A percentile compares a stretch with the other conserved stretches of the same genome.
These are phyloP conservation scores for Hypoxylon trugodes DNA, from an alignment of 495 filamentous ascomycete genomes.

Conservation along the genomic window DNA sequence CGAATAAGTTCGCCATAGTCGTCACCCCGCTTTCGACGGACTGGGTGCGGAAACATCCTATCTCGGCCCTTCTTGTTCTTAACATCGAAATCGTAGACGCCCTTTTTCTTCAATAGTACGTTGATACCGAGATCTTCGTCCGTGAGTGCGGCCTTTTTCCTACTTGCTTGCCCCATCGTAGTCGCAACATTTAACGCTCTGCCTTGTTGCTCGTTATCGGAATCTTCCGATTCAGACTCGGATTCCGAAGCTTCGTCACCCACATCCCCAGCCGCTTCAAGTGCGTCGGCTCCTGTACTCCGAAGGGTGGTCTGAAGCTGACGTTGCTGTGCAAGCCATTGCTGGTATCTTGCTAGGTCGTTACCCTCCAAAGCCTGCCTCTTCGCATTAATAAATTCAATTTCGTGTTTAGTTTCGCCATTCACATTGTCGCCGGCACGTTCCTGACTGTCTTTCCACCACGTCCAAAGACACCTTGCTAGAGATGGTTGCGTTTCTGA, in stretches of 20 bases:
- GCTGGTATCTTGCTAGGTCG: constrained; percentile 84
- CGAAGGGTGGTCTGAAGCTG: constrained; percentile 81
- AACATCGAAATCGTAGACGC: constrained; percentile 90
- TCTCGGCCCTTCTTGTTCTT: constrained; percentile 93
- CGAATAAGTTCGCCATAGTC: constrained; percentile 94
- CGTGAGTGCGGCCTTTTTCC: constrained; percentile 80
- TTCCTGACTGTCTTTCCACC: constrained; percentile 73
- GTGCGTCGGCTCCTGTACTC: constrained; percentile 65
- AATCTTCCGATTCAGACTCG: constrained; percentile 85
- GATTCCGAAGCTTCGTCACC: constrained; percentile 84
- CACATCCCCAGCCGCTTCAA: constrained; percentile 78
- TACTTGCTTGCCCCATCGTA: constrained; percentile 77
- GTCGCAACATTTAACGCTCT: constrained; percentile 88
- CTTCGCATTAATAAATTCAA: constrained; percentile 66
- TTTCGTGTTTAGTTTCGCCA: constrained; percentile 63
- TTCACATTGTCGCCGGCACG: constrained; percentile 71
- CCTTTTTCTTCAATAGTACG: constrained; percentile 85
- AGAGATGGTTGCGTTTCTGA: constrained; percentile 53
- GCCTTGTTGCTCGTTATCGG: constrained; percentile 89
- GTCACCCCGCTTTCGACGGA: constrained; percentile 79
- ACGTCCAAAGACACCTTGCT: constrained; percentile 71
- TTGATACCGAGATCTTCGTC: constrained; percentile 92
- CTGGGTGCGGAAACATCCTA: constrained; percentile 88
- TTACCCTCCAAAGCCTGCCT: constrained; percentile 72
- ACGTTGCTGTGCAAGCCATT: constrained; percentile 82